phyloP scores from a whole-genome alignment of 768 basidiomycete genomes.

The Calocybe indica region DNA sequence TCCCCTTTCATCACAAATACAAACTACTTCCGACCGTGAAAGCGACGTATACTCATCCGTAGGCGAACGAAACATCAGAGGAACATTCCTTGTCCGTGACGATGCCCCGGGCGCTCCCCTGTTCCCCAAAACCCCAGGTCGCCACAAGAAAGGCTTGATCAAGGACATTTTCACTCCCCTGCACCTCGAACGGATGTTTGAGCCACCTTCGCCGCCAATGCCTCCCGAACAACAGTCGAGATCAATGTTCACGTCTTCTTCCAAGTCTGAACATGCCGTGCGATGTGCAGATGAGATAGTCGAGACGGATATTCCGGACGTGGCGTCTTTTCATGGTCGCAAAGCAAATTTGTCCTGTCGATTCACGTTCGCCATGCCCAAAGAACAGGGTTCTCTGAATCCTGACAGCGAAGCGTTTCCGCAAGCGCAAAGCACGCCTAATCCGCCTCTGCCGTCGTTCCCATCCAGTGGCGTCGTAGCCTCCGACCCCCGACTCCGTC shows the following conservation, averaged over 20 bases:
- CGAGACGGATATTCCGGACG: constrained; percentile 46
- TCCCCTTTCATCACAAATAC: constrained; percentile 48
- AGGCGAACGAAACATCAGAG: constrained; percentile 24
- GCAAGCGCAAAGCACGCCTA: constrained; percentile 62
- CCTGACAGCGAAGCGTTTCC: constrained; percentile 31
- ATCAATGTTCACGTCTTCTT: constrained; percentile 2
- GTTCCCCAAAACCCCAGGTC: constrained; percentile 62
- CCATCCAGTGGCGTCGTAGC: constrained; percentile 24
- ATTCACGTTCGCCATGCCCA: constrained; percentile 74
- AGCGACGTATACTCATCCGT: constrained; percentile 17
- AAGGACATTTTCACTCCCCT: constrained; percentile 88
- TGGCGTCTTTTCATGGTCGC: constrained; percentile 37
- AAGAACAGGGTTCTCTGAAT: constrained; percentile 18
- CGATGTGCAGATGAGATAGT: constrained; percentile 34
- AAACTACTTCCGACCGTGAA: constrained; percentile 35
- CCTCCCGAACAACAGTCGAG: constrained; percentile 11
- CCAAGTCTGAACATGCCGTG: not conserved
- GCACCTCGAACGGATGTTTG: constrained; percentile 87
- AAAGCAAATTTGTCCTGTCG: constrained; percentile 47
- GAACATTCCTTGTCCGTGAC: constrained; percentile 74
- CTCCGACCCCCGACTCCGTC: constrained; percentile 71
- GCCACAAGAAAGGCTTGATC: constrained; percentile 49
- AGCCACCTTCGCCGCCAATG: constrained; percentile 80
- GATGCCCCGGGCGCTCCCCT: constrained; percentile 52
- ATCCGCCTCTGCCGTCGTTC: constrained; percentile 19